Evolutionary conservation across 2,329 filamentous ascomycete species (phyloP).

Genomic region (Sporothrix dimorphospora): DNA sequence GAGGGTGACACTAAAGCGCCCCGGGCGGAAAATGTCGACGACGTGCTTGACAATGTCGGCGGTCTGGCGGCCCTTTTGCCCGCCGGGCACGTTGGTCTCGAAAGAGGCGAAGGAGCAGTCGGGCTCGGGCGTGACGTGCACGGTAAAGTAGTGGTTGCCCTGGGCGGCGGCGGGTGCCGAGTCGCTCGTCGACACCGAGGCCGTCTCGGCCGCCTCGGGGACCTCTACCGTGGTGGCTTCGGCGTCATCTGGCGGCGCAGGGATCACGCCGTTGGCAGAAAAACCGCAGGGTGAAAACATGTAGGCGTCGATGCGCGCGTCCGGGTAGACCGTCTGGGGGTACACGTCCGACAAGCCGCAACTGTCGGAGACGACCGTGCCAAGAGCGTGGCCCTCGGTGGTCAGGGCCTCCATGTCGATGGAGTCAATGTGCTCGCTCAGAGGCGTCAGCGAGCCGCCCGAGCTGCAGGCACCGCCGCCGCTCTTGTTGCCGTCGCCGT

Average conservation of each 20-base stretch:
- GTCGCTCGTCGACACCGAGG: slow-evolving; percentile 13
- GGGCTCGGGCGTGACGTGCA: slow-evolving; percentile 96
- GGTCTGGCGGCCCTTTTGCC: slow-evolving; percentile 84
- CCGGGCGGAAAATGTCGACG: slow-evolving; percentile 92
- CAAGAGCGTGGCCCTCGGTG: slow-evolving; percentile 91
- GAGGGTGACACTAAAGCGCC: slow-evolving; percentile 94
- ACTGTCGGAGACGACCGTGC: slow-evolving; percentile 85
- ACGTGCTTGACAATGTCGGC: slow-evolving; percentile 92
- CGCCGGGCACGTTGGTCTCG: slow-evolving; percentile 94
- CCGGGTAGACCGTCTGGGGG: slow-evolving; percentile 81
- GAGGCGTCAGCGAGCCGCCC: slow-evolving; percentile 59
- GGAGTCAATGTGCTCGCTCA: slow-evolving; percentile 53
- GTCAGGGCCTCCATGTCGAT: slow-evolving; percentile 70
- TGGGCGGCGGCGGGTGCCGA: slow-evolving; percentile 48
- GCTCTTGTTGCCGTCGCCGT: slow-evolving; percentile 5
- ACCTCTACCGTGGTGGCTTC: slow-evolving; percentile 45
- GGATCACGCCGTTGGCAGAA: slow-evolving; percentile 94
- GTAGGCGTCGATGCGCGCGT: slow-evolving; percentile 92
- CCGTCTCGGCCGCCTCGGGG: slow-evolving; percentile 47
- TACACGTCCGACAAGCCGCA: slow-evolving; percentile 92
- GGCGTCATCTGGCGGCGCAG: slow-evolving; percentile 59
- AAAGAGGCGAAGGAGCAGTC: slow-evolving; percentile 98
- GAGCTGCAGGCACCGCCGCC: slow-evolving; percentile 45
- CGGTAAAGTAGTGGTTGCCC: slow-evolving; percentile 83
- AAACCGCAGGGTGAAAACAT: slow-evolving; percentile 96